Percentiles rank a stretch among this genome's conserved stretches.
Evolutionary conservation across 2,329 filamentous ascomycete species (phyloP).

Genomic region (Claviceps maximensis): DNA sequence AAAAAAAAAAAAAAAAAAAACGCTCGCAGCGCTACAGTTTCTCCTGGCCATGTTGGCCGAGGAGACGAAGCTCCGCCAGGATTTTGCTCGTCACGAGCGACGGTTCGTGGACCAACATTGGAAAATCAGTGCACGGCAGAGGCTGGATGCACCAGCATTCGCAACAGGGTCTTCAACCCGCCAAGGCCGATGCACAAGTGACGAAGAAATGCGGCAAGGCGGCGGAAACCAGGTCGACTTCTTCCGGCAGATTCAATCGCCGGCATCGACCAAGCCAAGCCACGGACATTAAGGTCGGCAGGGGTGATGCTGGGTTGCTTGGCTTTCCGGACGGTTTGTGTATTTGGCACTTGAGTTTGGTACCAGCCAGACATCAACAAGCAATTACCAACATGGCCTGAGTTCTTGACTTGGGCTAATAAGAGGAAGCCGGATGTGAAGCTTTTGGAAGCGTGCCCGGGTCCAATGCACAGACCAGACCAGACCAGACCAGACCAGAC

Average conservation of each 20-base stretch:
- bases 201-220: neutral
- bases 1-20: no score
- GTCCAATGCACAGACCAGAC: neutral
- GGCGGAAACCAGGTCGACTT: neutral
- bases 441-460: no score
- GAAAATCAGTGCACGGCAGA: neutral
- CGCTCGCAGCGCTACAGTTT: neutral
- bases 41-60: neutral
- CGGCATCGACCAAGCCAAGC: neutral
- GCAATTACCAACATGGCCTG: neutral
- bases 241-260: neutral
- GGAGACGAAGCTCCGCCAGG: neutral
- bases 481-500: neutral
- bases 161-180: neutral
- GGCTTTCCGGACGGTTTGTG: neutral
- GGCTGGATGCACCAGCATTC: neutral
- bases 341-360: neutral
- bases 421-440: neutral
- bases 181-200: neutral
- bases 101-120: neutral
- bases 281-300: neutral
- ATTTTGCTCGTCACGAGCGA: neutral
- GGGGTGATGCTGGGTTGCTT: neutral
- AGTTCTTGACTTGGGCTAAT: neutral
- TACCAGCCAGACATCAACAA: neutral